Conservation (phyloP, 805 yeast species). For the Candida vaughaniae region DNA sequence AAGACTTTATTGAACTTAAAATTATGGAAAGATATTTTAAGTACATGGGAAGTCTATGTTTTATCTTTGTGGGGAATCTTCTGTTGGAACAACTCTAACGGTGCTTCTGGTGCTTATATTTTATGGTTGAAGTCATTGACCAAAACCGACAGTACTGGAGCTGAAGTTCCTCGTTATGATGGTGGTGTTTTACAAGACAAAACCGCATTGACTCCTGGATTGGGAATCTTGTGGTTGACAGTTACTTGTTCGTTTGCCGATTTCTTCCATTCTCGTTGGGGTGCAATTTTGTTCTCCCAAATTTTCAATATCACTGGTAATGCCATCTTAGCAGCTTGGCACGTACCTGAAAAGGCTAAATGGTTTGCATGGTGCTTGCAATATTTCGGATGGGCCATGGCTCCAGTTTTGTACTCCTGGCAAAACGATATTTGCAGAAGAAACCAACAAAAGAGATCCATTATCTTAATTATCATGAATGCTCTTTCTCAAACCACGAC, state of each 20-base stretch:
- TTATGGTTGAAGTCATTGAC: slow-evolving; percentile 53
- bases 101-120: slow-evolving; percentile 39
- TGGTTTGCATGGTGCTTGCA: slow-evolving; percentile 64
- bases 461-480: slow-evolving; percentile 56
- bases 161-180: slow-evolving; percentile 20
- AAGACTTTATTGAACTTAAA: slow-evolving; percentile 39
- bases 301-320: slow-evolving; percentile 55
- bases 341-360: slow-evolving; percentile 55
- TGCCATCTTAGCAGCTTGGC: slow-evolving; percentile 56
- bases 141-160: slow-evolving; percentile 19
- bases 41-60: slow-evolving; percentile 61
- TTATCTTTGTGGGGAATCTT: slow-evolving; percentile 54
- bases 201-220: slow-evolving; percentile 48
- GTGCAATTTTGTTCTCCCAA: slow-evolving; percentile 52
- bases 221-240: slow-evolving; percentile 40
- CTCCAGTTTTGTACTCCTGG: slow-evolving; percentile 60
- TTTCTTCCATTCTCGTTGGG: slow-evolving; percentile 49
- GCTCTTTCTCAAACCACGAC: slow-evolving; percentile 54
- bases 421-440: slow-evolving; percentile 57
- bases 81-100: slow-evolving; percentile 63
- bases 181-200: slow-evolving; percentile 38
- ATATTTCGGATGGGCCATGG: slow-evolving; percentile 62
- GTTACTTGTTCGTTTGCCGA: slow-evolving; percentile 39
- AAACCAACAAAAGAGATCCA: slow-evolving; percentile 55
- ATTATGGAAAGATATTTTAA: slow-evolving; percentile 53